Evolutionary conservation across 2,329 filamentous ascomycete genomes (phyloP), one percentile per base, ranked within the genome.

Genomic region (Penicillium nordicum): DNA sequence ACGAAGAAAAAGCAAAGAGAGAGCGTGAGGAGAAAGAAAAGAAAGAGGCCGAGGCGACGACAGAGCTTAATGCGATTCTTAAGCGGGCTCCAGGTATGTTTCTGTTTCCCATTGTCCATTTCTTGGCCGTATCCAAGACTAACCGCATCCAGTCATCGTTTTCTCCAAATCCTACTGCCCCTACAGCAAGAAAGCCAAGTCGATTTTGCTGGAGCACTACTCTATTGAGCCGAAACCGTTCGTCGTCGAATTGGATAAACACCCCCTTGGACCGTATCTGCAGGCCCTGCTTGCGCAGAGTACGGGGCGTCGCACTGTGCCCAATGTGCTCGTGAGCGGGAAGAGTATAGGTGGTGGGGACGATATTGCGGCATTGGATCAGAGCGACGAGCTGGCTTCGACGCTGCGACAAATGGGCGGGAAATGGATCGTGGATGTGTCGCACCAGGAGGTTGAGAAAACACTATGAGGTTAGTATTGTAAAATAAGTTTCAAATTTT

Each of bases 121-220:
- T 21, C 29, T 30, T 27, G 29, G 58, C 37, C 23, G 41, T 55
- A 25, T 11, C 12, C 54, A 32, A 42, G 27, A 30, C 43, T 55
- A 32, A 57, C 58, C 21, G 18, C 40, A 27, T 54, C 7, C 63
- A 94, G 91, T 97, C 58, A 89, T 97, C 72, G 90, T 99, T 67
- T 97, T 97, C 78, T 96, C 92, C 62, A 97, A 99, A 76, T 85
- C 89, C 1, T 96, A 93, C 77, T 99, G 94, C 74, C 91, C 89
- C 0, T 88, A 84, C 76, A 97, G 92, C 50, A 88, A 86, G 70
- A 86, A 85, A 65, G 94, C 94, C 44, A 99, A 99, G 76, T 80
- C 81, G 42, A 83, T 97, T 54, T 83, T 99, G 40, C 84, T 96
- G 41, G 85, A 92, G 23, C 87, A 88, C 66, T 97, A 97, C 79